Evolutionary conservation across 2,329 filamentous ascomycete genomes (phyloP), one percentile per base, ranked within the genome.

Genomic region (Exophiala oligosperma): DNA sequence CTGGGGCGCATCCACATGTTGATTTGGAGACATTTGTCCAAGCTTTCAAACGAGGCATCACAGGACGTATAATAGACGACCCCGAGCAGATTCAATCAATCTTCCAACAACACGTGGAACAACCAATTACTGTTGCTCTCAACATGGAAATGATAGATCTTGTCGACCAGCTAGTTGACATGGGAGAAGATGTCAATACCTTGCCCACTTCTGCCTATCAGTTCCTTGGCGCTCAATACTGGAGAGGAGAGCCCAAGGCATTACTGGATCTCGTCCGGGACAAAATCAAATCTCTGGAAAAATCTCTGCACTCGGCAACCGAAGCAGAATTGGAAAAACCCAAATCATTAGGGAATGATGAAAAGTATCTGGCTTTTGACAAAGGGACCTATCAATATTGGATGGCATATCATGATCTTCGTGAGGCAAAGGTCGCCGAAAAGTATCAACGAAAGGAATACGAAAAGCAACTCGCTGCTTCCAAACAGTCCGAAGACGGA

Each of bases 41-140:
- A 67, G 76, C 81, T 0, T 79, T 79, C 61, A 70, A 83, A 37
- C 75, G 74, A 0, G 71, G 77, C 0, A 75, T 72, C 43, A 66
- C 5, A n/a, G n/a, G 77, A 23, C 68, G 70, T 21, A 64, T 69
- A 11, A 56, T 64, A 7, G 17, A 57, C 35, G 59, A 56, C 46
- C 52, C 56, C 1, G 81, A 87, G 23, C 50, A 71, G 0, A 85
- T 85, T 54, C 72, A 79, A 56, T 70, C 72, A 1, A 64, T 66
- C 0, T 90, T 85, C 69, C 70, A 77, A 2, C 59, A 71, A 4
- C 69, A 65, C 1, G 68, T 81, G 9, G 77, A 83, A 54, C 90
- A 93, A 67, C 90, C 91, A 0, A 74, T 94, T 12, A 77, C 91
- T 8, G 57, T 79, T 2, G 90, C 91, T 2, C 72, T 81, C 2